These are phyloP conservation scores for Brasenia schreberi DNA, from an alignment of 164 flowering plant species.

Conservation along the genomic window DNA sequence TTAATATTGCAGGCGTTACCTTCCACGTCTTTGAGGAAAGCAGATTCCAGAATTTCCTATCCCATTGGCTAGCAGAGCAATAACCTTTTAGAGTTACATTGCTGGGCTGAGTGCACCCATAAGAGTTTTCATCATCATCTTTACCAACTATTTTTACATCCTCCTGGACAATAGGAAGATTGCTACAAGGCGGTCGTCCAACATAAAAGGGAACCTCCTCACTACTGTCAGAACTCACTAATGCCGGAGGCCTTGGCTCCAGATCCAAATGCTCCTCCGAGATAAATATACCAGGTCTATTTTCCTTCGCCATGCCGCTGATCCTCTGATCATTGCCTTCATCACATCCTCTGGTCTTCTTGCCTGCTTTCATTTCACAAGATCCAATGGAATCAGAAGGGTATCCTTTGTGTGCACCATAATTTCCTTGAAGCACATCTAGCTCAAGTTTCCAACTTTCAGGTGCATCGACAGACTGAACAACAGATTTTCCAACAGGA, in stretches of 20 bases:
- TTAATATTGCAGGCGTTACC: constrained; percentile 28
- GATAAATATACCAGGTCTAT: constrained; percentile 17
- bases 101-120: constrained; percentile 59
- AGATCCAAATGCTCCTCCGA: constrained; percentile 18
- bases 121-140: constrained; percentile 96
- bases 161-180: constrained; percentile 25
- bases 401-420: constrained; percentile 14
- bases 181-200: constrained; percentile 22
- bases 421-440: neutral
- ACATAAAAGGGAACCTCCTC: constrained; percentile 23
- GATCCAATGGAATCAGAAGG: constrained; percentile 11
- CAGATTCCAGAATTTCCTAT: constrained; percentile 45
- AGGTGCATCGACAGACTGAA: constrained; percentile 9
- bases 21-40: constrained; percentile 58
- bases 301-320: constrained; percentile 12
- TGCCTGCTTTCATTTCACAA: constrained; percentile 20
- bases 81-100: constrained; percentile 24
- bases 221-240: constrained; percentile 42
- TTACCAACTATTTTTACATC: constrained; percentile 52
- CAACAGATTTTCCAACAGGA: constrained; percentile 18
- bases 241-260: constrained; percentile 34
- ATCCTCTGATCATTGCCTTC: constrained; percentile 13
- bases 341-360: constrained; percentile 8
- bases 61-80: constrained; percentile 22
- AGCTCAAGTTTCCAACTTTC: neutral